Base-by-base conservation (phyloP, 2,329 filamentous ascomycete species). In the Cytospora schulzeri region DNA sequence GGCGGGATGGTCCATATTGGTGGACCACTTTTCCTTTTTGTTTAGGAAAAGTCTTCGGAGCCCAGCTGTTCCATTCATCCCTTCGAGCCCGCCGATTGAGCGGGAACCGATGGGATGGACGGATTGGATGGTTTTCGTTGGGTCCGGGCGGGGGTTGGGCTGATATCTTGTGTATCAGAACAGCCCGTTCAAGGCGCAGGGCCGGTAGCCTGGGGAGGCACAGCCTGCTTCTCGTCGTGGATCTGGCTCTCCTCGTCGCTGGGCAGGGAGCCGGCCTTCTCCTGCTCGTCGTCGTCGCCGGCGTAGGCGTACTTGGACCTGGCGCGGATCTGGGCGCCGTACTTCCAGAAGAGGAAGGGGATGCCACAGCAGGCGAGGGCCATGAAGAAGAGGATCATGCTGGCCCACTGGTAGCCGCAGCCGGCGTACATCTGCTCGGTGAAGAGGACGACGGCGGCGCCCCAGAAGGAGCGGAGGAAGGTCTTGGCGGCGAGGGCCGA, bases 401-500 rank as follows among this genome's bases (percentile, higher is more conserved):
- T 87, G 0, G 91, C 91, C 91, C 91, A 94, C 73, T 92, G 87
- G 75, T 92, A 83, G 11, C 87, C 87, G 17, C 94, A 80, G 2
- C 87, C 83, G 56, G 82, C 75, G 76, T 92, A 93, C 91, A 95
- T 94, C 75, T 94, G 91, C 68, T 84, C 82, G 0, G 91, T 94
- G 77, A 95, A 95, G 1, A 96, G 83, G 0, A 94, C 91, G 1
- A 88, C 86, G 1, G 78, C 83, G 0, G 91, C 92, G 70, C 91
- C 92, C 90, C 91, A 95, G 77, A 93, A 90, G 19, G 86, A 90
- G 28, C 91, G 85, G 65, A 94, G 81, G 72, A 87, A 93, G 0
- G 91, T 94, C 81, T 94, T 94, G 48, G 91, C 91, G 0, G 91
- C 91, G 3, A 94, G 83, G 0, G 91, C 91, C 0, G 89, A 92